Conservation (phyloP, 495 filamentous ascomycete genomes). For the Filosporella fistucella region DNA sequence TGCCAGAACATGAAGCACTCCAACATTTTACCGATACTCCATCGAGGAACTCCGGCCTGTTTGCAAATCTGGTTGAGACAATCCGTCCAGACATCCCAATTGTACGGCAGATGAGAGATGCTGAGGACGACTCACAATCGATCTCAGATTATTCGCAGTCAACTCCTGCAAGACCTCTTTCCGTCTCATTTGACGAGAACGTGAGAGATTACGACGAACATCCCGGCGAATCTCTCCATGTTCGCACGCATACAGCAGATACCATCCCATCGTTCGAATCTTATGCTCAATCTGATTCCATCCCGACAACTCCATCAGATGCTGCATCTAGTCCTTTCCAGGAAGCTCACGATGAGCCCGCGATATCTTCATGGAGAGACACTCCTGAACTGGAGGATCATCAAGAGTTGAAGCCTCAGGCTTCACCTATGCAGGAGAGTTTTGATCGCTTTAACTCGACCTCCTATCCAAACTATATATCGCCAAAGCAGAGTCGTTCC, state of each 20-base stretch:
- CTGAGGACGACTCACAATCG: not conserved
- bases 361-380: constrained; percentile 7
- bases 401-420: constrained; percentile 5
- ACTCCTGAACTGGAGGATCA: not conserved
- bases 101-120: constrained; percentile 5
- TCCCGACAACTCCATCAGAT: constrained; percentile 8
- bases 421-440: constrained; percentile 7
- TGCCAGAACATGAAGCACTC: not conserved
- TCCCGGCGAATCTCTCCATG: constrained; percentile 1
- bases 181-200: not conserved
- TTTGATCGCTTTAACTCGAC: constrained; percentile 14
- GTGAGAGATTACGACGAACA: not conserved
- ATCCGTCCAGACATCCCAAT: constrained; percentile 12
- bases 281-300: constrained; percentile 13
- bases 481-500: not conserved
- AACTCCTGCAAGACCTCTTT: not conserved
- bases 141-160: not conserved
- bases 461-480: constrained; percentile 8
- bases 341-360: constrained; percentile 3
- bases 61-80: constrained; percentile 9
- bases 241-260: constrained; percentile 13
- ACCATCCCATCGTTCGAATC: constrained; percentile 12
- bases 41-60: constrained; percentile 4
- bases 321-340: constrained; percentile 1
- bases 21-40: not conserved